A percentile compares a stretch with the other conserved stretches of the same genome.
These are phyloP conservation scores for Conringia planisiliqua DNA, from an alignment of 345 rosid genomes.

Conservation along the genomic window DNA sequence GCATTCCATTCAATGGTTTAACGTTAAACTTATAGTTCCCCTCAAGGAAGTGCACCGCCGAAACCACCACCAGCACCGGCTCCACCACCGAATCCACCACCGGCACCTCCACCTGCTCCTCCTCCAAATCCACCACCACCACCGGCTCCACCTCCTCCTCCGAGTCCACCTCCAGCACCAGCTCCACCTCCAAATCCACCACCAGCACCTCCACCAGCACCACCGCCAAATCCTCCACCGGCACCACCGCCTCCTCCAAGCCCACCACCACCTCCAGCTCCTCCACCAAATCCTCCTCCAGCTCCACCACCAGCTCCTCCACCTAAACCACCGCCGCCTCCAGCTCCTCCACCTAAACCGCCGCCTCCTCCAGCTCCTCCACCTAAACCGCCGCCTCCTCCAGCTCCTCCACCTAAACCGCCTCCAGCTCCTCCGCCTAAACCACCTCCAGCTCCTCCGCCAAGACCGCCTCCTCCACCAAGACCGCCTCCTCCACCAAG, in stretches of 20 bases:
- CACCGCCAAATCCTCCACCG: constrained; percentile 38
- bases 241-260: constrained; percentile 39
- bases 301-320: constrained; percentile 45
- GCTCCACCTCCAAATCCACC: constrained; percentile 41
- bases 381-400: constrained; percentile 36
- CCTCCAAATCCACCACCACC: constrained; percentile 38
- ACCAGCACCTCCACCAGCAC: constrained; percentile 38
- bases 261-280: constrained; percentile 43
- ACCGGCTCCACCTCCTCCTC: constrained; percentile 45
- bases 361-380: constrained; percentile 46
- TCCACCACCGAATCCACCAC: constrained; percentile 39
- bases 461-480: constrained; percentile 40
- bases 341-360: constrained; percentile 40
- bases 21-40: constrained; percentile 20
- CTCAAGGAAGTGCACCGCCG: constrained; percentile 22
- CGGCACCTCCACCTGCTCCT: constrained; percentile 28
- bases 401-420: constrained; percentile 40
- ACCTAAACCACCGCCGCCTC: constrained; percentile 36
- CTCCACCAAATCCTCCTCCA: constrained; percentile 41
- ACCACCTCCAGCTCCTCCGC: constrained; percentile 37
- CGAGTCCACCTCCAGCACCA: constrained; percentile 43
- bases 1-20: constrained; percentile 19
- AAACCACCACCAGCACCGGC: constrained; percentile 25
- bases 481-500: constrained; percentile 35
- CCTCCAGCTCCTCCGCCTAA: constrained; percentile 43